Base-by-base conservation (phyloP, 768 basidiomycete species). In the Paxillus rubicundulus region DNA sequence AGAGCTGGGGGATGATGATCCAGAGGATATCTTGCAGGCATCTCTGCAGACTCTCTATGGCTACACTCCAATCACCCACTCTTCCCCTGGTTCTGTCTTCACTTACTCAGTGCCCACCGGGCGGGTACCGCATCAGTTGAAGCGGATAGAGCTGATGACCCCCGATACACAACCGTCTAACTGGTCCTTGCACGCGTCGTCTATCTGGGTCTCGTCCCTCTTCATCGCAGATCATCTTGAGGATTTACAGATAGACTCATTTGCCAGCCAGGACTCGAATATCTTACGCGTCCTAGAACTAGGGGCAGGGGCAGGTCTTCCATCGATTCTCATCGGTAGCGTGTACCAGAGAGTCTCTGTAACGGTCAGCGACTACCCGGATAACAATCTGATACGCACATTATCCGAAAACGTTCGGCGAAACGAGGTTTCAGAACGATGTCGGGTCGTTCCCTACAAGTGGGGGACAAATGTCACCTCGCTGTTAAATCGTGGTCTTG, bases 171-270 rank as follows among this genome's bases (percentile, higher is more conserved):
- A 77, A 10, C 71, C 84, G 18, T 72, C 76, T 16, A 88, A 90
- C 61, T 91, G 89, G 89, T 74, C 80, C 1, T 67, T 91, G 3
- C 88, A 92, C 52, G 89, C 89, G 2, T 84, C 86, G 20, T 85
- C 86, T 14, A 81, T 91, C 61, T 92, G 87, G 89, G 70, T 75
- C 6, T 77, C 89, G 5, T 81, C 88, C 14, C 67, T 80, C 39
- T 87, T 82, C 69, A 66, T 89, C 40, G 84, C 85, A 42, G 82
- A 88, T 63, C 81, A 88, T 56, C 50, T 89, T 30, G 66, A 74
- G 24, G 75, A 78, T 32, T 61, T 86, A 4, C 57, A 62, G 36
- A 62, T 84, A 14, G 64, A 72, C 40, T 37, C 53, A 7, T 65
- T 65, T 57, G 33, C 67, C 37, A 47, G 47, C 13, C 56, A 13